Evolutionary conservation across 2,329 filamentous ascomycete genomes (phyloP).

Genomic region (Colletotrichum tanaceti): DNA sequence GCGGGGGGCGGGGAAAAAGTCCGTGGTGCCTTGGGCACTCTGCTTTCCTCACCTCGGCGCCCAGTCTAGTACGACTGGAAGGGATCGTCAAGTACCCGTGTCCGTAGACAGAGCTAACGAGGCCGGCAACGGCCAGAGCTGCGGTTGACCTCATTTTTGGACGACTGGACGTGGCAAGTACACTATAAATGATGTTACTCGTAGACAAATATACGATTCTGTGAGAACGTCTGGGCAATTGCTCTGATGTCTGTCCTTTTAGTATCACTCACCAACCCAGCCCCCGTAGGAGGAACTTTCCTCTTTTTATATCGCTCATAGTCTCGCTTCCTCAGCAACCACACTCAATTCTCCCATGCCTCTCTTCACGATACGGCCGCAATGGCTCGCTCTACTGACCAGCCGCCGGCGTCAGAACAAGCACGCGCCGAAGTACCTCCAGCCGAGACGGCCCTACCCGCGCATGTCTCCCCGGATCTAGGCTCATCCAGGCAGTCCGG

Average conservation of each 20-base stretch:
- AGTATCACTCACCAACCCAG: neutral
- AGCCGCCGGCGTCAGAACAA: neutral
- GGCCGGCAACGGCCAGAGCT: neutral
- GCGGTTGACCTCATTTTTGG: conserved; percentile 3
- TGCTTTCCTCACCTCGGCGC: conserved; percentile 52
- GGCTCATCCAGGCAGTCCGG: conserved; percentile 29
- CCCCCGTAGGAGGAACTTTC: neutral
- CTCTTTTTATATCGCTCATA: conserved; percentile 16
- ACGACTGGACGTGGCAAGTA: neutral
- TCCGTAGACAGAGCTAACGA: conserved; percentile 44
- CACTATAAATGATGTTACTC: too few species aligned
- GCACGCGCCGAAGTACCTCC: conserved; percentile 35
- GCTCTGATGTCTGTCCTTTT: too few species aligned
- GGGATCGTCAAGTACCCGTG: conserved; percentile 61
- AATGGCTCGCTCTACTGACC: neutral
- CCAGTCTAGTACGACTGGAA: conserved; percentile 57
- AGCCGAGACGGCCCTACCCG: conserved; percentile 37
- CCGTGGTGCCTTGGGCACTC: too few species aligned
- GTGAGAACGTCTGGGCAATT: neutral
- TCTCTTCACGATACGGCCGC: neutral
- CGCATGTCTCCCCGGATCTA: conserved; percentile 29
- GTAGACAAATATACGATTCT: neutral
- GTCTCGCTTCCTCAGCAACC: neutral
- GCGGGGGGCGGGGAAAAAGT: too few species aligned
- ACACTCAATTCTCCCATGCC: neutral